Percentiles rank a stretch among this genome's conserved stretches.
These are phyloP conservation scores for Angomonas deanei DNA, from an alignment of 208 protist genomes.

Conservation along the genomic window DNA sequence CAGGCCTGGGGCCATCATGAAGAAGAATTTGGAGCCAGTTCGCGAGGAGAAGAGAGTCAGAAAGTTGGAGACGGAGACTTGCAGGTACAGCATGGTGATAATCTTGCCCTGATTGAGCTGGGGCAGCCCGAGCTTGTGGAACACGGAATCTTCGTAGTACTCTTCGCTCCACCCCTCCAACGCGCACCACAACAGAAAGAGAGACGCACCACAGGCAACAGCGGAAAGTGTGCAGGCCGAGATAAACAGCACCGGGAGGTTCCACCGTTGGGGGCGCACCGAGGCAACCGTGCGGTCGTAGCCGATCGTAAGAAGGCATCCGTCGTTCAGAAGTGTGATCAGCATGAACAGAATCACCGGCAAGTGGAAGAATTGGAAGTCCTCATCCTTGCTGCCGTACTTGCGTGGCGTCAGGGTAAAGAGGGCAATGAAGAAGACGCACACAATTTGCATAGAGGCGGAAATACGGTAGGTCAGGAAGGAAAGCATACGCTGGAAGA, in stretches of 20 bases:
- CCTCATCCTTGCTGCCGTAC: slow-evolving; percentile 49
- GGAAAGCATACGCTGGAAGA: slow-evolving; percentile 94
- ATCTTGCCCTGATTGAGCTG: slow-evolving; percentile 69
- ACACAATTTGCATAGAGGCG: slow-evolving; percentile 75
- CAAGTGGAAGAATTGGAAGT: slow-evolving; percentile 80
- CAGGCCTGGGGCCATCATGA: slow-evolving; percentile 40
- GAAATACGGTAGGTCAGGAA: slow-evolving; percentile 82
- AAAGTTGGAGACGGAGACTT: slow-evolving; percentile 87
- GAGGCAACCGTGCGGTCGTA: slow-evolving; percentile 56
- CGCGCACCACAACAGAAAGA: slow-evolving; percentile 57
- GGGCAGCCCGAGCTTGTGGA: slow-evolving; percentile 52
- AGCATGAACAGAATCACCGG: slow-evolving; percentile 90
- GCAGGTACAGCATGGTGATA: slow-evolving; percentile 81
- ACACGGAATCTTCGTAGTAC: slow-evolving; percentile 49
- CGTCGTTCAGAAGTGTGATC: slow-evolving; percentile 85
- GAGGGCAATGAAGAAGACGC: slow-evolving; percentile 80
- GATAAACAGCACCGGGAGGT: slow-evolving; percentile 57
- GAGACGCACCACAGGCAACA: slow-evolving; percentile 58
- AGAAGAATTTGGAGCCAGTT: slow-evolving; percentile 69
- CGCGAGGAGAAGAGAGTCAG: slow-evolving; percentile 86
- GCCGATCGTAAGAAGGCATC: slow-evolving; percentile 65
- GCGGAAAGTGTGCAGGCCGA: slow-evolving; percentile 43
- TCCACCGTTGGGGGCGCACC: slow-evolving; percentile 53
- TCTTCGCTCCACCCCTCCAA: slow-evolving; percentile 37
- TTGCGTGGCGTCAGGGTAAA: slow-evolving; percentile 62